Base-by-base conservation (phyloP, 352 stramenopile genomes). In the Phytophthora uliginosa region DNA sequence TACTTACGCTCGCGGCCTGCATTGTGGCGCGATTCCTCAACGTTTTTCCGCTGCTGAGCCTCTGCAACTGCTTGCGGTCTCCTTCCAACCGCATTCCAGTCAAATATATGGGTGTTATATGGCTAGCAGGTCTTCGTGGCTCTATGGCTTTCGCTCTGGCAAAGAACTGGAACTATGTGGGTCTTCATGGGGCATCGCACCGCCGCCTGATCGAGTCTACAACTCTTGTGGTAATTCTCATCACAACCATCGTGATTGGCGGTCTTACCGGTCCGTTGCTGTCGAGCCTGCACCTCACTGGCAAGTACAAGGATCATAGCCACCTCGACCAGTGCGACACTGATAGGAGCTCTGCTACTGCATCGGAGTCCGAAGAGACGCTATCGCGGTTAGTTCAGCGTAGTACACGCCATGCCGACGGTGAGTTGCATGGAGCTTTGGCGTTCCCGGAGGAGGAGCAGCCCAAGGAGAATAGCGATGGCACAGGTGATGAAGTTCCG, bases 121-220 rank as follows among this genome's bases (percentile, higher is more conserved):
- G 93, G 92, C 97, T 98, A 60, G 90, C 93, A 12, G 96, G 96
- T 34, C 80, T 99, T 48, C 91, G 96, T 31, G 96, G 96, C 38
- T 98, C 96, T 15, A 97, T 99, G 55, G 90, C 95, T 15, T 99
- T 98, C 66, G 92, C 94, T 24, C 84, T 97, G 31, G 89, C 89
- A 22, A 95, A 95, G 74, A 95, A 88, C 57, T 96, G 89, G 89
- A 89, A 83, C 47, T 95, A 95, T 66, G 76, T 93, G 63, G 88
- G 88, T 9, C 70, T 91, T 48, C 63, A 90, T 48, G 85, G 88
- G 24, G 71, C 66, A 15, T 94, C 86, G 7, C 89, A 96, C 60
- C 87, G 85, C 22, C 91, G 91, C 51, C 73, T 96, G 5, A 92
- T 96, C 47, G 89, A 95, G 62, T 95, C 88, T 24, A 96, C 89